Base-by-base conservation (phyloP, 2,329 filamentous ascomycete genomes). In the Zymoseptoria passerinii region DNA sequence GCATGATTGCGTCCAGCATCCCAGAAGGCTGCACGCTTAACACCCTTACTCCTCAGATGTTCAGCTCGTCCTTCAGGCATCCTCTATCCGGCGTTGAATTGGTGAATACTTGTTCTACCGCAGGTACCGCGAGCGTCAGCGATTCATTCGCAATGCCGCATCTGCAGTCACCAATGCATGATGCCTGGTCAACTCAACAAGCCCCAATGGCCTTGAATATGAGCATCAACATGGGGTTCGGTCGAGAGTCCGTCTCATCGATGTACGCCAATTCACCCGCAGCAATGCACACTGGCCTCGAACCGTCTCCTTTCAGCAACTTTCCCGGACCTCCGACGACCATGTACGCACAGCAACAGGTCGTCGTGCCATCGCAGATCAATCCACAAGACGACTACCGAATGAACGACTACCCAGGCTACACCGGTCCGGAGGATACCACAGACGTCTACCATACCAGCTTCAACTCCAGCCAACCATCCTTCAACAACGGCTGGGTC, bases 281-380 rank as follows among this genome's bases (percentile, higher is more conserved):
- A 1, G 50, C 62, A 1, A 54, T 61, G 19, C 54, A 52, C 13
- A 44, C 48, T 3, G 19, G 23, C 13, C 55, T 65, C 18, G 58
- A 59, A 28, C 58, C 58, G 9, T 64, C 63, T 6, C 52, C 29
- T 1, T 64, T 65, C 29, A 54, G 55, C 0, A 40, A 56, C 20
- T 60, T 53, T 27, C 50, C 48, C n/a, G 4, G 48, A 19, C 10
- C 27, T 28, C 9, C 28, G 40, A 8, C 49, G 53, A n/a, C 50
- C 19, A 10, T 53, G 18, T 58, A 57, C 28, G 54, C 57, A 4
- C 35, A 48, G 7, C 61, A 60, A 2, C 61, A 63, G 28, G 60
- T 66, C 2, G 61, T 69, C 4, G 63, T 67, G 7, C 68, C 67
- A 9, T 66, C 67, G 1, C 62, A 68, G 35, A 58, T 70, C 2